Conservation (phyloP, 2,329 filamentous ascomycete genomes). For the Calonectria hongkongensis region DNA sequence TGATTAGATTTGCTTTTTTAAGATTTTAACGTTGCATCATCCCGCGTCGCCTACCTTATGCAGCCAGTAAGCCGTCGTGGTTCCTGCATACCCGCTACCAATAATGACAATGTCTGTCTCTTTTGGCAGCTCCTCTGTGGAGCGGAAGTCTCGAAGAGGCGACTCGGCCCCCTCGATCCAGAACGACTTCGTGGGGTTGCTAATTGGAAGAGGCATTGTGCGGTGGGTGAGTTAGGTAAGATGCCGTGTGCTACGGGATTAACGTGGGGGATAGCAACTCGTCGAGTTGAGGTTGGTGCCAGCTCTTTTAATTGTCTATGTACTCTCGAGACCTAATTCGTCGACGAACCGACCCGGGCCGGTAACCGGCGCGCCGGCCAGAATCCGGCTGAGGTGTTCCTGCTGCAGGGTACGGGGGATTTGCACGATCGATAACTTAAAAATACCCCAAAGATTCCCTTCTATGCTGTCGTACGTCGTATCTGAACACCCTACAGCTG, state of each 20-base stretch:
- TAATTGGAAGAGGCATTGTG: slow-evolving; percentile 38
- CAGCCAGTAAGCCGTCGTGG: slow-evolving; percentile 38
- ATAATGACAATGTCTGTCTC: slow-evolving; percentile 36
- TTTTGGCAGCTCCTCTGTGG: slow-evolving; percentile 22
- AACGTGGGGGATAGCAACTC: neutral
- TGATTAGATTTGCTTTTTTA: neutral
- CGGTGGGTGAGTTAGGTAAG: neutral
- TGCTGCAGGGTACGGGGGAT: neutral
- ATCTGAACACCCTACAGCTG: neutral
- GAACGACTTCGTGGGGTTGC: slow-evolving; percentile 40
- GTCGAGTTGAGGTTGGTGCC: slow-evolving; percentile 25
- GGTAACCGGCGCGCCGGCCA: slow-evolving; percentile 17
- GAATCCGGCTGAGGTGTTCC: neutral
- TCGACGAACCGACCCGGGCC: slow-evolving; percentile 22
- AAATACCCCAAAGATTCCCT: neutral
- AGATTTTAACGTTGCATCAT: neutral
- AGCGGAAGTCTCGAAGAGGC: slow-evolving; percentile 36
- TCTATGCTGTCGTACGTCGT: neutral
- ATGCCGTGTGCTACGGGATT: slow-evolving; percentile 1
- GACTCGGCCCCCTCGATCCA: slow-evolving; percentile 40
- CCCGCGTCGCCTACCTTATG: slow-evolving; percentile 26
- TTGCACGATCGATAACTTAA: slow-evolving; percentile 5
- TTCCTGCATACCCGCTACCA: slow-evolving; percentile 39
- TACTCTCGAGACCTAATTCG: slow-evolving; percentile 10
- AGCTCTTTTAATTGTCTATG: slow-evolving; percentile 29